Evolutionary conservation across 805 yeast genomes (phyloP).

Genomic region (Schizosaccharomyces octosporus): DNA sequence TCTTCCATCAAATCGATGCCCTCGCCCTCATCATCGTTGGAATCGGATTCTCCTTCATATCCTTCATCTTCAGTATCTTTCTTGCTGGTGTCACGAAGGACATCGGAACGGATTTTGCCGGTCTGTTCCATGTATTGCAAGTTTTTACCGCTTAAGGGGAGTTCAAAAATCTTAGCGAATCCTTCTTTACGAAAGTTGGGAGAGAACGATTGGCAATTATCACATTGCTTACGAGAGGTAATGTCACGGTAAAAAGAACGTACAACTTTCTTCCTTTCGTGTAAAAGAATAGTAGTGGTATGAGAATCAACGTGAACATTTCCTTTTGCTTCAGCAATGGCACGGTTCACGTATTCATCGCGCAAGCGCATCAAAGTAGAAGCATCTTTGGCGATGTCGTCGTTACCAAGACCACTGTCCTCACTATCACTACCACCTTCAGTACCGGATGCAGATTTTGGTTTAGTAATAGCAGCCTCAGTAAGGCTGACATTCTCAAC

Average conservation of each 20-base stretch:
- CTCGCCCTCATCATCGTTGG: slow-evolving; percentile 9
- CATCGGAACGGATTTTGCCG: slow-evolving; percentile 50
- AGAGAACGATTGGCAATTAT: slow-evolving; percentile 53
- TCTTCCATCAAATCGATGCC: slow-evolving; percentile 12
- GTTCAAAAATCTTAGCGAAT: slow-evolving; percentile 72
- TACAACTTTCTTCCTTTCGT: slow-evolving; percentile 50
- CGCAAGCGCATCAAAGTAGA: slow-evolving; percentile 26
- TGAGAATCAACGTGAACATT: slow-evolving; percentile 55
- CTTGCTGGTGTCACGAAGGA: slow-evolving; percentile 23
- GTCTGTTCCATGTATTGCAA: slow-evolving; percentile 55
- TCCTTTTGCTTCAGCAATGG: slow-evolving; percentile 25
- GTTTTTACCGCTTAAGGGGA: slow-evolving; percentile 62
- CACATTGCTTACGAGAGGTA: slow-evolving; percentile 65
- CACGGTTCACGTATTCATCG: slow-evolving; percentile 41
- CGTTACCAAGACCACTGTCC: slow-evolving; percentile 20
- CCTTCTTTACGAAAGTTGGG: slow-evolving; percentile 93
- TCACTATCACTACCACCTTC: slow-evolving; percentile 28
- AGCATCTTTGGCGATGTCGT: slow-evolving; percentile 10
- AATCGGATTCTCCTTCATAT: slow-evolving; percentile 2
- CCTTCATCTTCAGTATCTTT: slow-evolving; percentile 2
- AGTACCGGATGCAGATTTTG: slow-evolving; percentile 14
- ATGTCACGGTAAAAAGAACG: slow-evolving; percentile 54
- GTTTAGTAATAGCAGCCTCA: slow-evolving; percentile 13
- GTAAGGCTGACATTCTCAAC: slow-evolving; percentile 33
- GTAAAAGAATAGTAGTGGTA: slow-evolving; percentile 61